Conservation (phyloP, 352 stramenopile species). For the Hyaloperonospora arabidopsidis region DNA sequence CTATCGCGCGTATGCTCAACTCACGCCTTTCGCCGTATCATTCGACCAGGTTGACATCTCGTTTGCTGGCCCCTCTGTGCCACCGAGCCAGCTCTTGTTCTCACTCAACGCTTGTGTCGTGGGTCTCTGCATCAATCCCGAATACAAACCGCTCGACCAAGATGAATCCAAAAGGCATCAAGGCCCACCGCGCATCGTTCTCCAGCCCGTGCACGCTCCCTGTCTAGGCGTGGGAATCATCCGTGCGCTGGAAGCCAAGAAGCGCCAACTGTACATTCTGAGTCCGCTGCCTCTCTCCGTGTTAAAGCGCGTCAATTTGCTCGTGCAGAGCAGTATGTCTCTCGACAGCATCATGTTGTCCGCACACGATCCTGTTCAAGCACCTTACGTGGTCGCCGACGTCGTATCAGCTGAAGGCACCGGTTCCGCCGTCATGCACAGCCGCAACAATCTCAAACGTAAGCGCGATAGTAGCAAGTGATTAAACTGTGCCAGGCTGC, state of each 20-base stretch:
- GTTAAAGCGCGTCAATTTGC: conserved; percentile 59
- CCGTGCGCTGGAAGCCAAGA: conserved; percentile 46
- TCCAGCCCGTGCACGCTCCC: conserved; percentile 44
- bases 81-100: conserved; percentile 64
- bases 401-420: conserved; percentile 66
- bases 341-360: conserved; percentile 51
- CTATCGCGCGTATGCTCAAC: conserved; percentile 38
- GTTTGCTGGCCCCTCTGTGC: conserved; percentile 50
- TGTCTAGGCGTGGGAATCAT: conserved; percentile 65
- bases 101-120: conserved; percentile 69
- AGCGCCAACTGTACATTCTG: conserved; percentile 53
- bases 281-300: conserved; percentile 50
- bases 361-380: conserved; percentile 30
- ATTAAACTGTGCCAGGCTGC: conserved; percentile 1
- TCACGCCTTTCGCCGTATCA: conserved; percentile 42
- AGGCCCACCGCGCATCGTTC: conserved; percentile 43
- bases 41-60: conserved; percentile 56
- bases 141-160: conserved; percentile 21
- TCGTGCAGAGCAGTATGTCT: conserved; percentile 60
- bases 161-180: conserved; percentile 10
- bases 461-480: conserved; percentile 59
- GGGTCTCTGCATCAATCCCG: conserved; percentile 60
- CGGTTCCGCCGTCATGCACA: conserved; percentile 71
- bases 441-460: conserved; percentile 82
- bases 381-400: conserved; percentile 63